Evolutionary conservation across 176 grass and related monocot genomes (phyloP), one percentile per base, ranked within the genome.

Genomic region (Rhipidocladum racemiflorum): DNA sequence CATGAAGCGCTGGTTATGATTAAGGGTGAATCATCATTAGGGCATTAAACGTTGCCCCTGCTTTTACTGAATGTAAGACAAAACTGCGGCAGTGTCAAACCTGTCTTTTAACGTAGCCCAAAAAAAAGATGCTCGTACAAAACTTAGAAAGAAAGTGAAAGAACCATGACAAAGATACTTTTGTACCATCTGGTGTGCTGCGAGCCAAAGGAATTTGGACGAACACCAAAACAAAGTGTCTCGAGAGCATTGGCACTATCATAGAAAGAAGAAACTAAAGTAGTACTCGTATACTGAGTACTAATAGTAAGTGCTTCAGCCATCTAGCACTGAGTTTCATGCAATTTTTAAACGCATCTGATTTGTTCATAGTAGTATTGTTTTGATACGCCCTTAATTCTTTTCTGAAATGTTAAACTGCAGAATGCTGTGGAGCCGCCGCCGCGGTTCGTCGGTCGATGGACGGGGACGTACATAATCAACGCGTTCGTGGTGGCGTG

Each of bases 401-500:
- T 57, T 72, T 40, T 61, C 27, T 83, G 56, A 42, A 14, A 73
- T 27, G 40, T 65, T 79, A 3, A 44, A 68, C 23, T 78, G 51
- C 96, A 99, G 96, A 93, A 85, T 18, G 93, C 96, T 0, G 93
- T 99, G 72, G 91, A 95, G 87, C 81, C 43, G 38, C 96, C 96
- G 30, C 91, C 96, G 45, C 88, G 84, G 75, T 88, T 95, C 49
- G 65, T 89, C 7, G 96, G 96, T 25, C 86, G 96, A 21, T 99
- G 96, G 96, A 86, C 94, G 53, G 96, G 96, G 8, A 65, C 91
- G 56, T 99, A 54, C 88, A 20, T 91, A 25, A 95, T 95, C 80
- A 95, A 99, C 62, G 61, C 85, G 40, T 99, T 99, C 78, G 87
- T 99, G 75, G 96, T 99, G 61, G 91, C 72, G 50, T 99, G 96